Percentiles rank a stretch among this genome's conserved stretches.
Evolutionary conservation across 768 basidiomycete genomes (phyloP).

Genomic region (Filobasidium wieringae): DNA sequence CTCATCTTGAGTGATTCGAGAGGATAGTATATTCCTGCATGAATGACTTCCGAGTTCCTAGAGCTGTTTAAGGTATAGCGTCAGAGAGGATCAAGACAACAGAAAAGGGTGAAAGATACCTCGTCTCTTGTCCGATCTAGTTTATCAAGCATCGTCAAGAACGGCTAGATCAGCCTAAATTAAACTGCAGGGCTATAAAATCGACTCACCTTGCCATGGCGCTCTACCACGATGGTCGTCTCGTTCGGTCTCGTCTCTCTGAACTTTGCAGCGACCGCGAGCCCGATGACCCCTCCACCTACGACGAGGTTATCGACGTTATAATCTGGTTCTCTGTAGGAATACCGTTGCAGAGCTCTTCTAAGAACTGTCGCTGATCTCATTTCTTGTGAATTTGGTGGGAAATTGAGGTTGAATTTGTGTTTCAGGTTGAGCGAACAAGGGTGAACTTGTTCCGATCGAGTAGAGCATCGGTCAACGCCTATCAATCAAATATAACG

Average conservation of each 20-base stretch:
- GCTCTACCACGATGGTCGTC: constrained; percentile 69
- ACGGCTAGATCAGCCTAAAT: neutral
- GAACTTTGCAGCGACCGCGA: constrained; percentile 70
- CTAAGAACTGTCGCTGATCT: too few species aligned
- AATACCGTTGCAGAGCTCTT: neutral
- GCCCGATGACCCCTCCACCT: constrained; percentile 81
- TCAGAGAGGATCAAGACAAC: neutral
- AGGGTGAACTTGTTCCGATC: too few species aligned
- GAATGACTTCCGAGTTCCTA: constrained; percentile 89
- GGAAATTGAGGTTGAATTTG: too few species aligned
- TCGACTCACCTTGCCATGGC: constrained; percentile 48
- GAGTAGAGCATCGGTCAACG: too few species aligned
- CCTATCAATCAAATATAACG: too few species aligned
- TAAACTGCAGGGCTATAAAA: neutral
- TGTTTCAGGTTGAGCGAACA: too few species aligned
- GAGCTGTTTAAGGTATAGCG: constrained; percentile 46
- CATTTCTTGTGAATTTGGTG: too few species aligned
- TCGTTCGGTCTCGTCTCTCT: constrained; percentile 53
- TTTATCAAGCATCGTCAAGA: neutral
- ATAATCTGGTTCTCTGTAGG: constrained; percentile 49
- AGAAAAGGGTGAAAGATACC: constrained; percentile 39
- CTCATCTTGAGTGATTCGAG: constrained; percentile 67
- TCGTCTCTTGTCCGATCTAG: constrained; percentile 66
- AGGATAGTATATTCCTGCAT: constrained; percentile 58
- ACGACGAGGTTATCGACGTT: constrained; percentile 73